Conservation (phyloP, 2,329 filamentous ascomycete species). For the Thielaviopsis ethacetica region DNA sequence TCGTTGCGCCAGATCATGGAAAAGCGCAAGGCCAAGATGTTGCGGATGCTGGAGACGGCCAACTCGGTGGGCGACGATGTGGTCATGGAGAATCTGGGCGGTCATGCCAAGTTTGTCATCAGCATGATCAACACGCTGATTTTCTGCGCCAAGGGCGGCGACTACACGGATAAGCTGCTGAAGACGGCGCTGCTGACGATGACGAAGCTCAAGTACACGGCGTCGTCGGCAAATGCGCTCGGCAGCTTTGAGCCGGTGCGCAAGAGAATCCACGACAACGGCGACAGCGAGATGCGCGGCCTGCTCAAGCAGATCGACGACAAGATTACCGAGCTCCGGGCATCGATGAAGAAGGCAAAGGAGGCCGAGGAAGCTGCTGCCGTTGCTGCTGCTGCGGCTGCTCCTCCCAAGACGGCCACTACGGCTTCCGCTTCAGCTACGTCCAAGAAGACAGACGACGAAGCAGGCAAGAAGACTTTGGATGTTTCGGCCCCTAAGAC, state of each 20-base stretch:
- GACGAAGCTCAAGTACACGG: constrained; percentile 43
- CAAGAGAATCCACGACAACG: constrained; percentile 46
- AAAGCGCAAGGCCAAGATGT: constrained; percentile 31
- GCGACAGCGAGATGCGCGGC: constrained; percentile 46
- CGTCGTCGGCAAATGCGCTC: constrained; percentile 27
- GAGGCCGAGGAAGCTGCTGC: constrained; percentile 15
- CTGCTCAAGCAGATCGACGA: constrained; percentile 39
- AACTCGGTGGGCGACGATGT: constrained; percentile 37
- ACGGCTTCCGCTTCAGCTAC: constrained; percentile 9
- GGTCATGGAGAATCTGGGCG: constrained; percentile 40
- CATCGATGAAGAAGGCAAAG: constrained; percentile 26
- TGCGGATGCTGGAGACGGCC: constrained; percentile 35
- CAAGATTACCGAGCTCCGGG: constrained; percentile 10
- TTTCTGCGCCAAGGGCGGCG: constrained; percentile 33
- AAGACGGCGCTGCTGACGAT: constrained; percentile 43
- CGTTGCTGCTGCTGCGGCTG: constrained; percentile 2
- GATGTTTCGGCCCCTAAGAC: not conserved
- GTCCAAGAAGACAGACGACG: constrained; percentile 14
- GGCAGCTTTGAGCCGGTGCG: constrained; percentile 47
- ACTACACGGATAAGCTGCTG: constrained; percentile 36
- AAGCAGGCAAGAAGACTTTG: not conserved
- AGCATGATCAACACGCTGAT: constrained; percentile 38
- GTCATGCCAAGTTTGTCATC: constrained; percentile 38
- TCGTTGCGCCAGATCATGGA: constrained; percentile 17
- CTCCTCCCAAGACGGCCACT: constrained; percentile 10